These are phyloP conservation scores for Hericium erinaceus DNA, from an alignment of 768 basidiomycete species.

Conservation along the genomic window DNA sequence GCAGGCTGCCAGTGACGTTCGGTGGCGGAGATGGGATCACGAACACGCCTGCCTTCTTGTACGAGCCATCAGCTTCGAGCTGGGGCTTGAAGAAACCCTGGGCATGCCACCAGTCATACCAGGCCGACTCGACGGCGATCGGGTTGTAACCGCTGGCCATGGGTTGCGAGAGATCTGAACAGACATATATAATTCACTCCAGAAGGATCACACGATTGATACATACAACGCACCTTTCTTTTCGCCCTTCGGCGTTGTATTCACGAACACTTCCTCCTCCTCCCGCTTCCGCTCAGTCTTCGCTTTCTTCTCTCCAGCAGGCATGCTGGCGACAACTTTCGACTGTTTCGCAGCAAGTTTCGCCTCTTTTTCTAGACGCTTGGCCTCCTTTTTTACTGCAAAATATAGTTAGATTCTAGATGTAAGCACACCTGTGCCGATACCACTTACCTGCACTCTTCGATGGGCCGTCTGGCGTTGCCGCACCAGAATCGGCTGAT, in stretches of 20 bases:
- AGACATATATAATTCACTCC: neutral
- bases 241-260: constrained; percentile 80
- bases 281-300: constrained; percentile 71
- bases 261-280: constrained; percentile 71
- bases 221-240: constrained; percentile 68
- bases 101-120: constrained; percentile 97
- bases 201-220: neutral
- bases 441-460: constrained; percentile 31
- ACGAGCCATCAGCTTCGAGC: constrained; percentile 42
- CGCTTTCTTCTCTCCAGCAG: constrained; percentile 53
- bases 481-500: constrained; percentile 5
- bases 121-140: constrained; percentile 85
- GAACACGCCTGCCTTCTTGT: neutral
- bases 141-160: constrained; percentile 96
- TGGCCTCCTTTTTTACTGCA: constrained; percentile 79
- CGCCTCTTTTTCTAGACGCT: constrained; percentile 69
- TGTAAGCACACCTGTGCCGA: neutral
- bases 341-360: constrained; percentile 61
- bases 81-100: constrained; percentile 87
- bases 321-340: constrained; percentile 34
- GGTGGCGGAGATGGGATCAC: constrained; percentile 82
- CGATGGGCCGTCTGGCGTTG: constrained; percentile 14
- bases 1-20: constrained; percentile 92
- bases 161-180: constrained; percentile 68
- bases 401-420: neutral